Evolutionary conservation across 352 stramenopile genomes (phyloP).

Genomic region (Phytophthora citricola): DNA sequence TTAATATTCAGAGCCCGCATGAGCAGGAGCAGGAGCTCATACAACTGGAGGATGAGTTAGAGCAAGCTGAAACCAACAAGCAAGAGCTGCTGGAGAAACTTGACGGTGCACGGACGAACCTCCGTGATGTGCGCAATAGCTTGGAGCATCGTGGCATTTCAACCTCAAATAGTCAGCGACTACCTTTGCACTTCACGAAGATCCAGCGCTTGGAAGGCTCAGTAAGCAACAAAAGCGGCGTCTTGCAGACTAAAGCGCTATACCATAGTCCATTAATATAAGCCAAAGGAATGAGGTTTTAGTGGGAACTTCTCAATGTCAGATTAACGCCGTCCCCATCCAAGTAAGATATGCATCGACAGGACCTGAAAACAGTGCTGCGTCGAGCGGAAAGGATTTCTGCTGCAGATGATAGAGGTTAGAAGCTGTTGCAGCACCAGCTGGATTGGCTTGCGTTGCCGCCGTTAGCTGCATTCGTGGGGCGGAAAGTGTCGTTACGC

Average conservation of each 20-base stretch:
- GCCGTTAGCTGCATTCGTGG: conserved; percentile 57
- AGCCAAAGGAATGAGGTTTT: neutral
- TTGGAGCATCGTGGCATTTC: conserved; percentile 40
- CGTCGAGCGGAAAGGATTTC: neutral
- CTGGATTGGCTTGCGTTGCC: conserved; percentile 50
- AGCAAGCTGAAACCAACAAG: conserved; percentile 65
- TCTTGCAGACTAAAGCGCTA: conserved; percentile 12
- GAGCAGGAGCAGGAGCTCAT: conserved; percentile 52
- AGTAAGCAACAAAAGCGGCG: conserved; percentile 36
- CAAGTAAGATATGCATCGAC: conserved; percentile 28
- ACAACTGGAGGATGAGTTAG: conserved; percentile 67
- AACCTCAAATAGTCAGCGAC: conserved; percentile 15
- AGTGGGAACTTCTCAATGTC: conserved; percentile 16
- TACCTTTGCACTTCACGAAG: conserved; percentile 63
- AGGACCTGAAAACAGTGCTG: conserved; percentile 24
- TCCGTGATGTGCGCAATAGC: conserved; percentile 48
- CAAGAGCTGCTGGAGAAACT: conserved; percentile 54
- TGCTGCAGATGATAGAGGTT: conserved; percentile 20
- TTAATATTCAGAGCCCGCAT: conserved; percentile 43
- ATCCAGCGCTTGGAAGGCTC: conserved; percentile 19
- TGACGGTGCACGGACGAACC: conserved; percentile 20
- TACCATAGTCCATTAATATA: neutral
- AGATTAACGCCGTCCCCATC: conserved; percentile 25
- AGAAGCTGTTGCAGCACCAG: conserved; percentile 92
- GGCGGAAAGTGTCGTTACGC: conserved; percentile 79